Percentiles rank a stretch among this genome's conserved stretches.
phyloP scores from a whole-genome alignment of 2,329 filamentous ascomycete species.

The Cordyceps fumosorosea region DNA sequence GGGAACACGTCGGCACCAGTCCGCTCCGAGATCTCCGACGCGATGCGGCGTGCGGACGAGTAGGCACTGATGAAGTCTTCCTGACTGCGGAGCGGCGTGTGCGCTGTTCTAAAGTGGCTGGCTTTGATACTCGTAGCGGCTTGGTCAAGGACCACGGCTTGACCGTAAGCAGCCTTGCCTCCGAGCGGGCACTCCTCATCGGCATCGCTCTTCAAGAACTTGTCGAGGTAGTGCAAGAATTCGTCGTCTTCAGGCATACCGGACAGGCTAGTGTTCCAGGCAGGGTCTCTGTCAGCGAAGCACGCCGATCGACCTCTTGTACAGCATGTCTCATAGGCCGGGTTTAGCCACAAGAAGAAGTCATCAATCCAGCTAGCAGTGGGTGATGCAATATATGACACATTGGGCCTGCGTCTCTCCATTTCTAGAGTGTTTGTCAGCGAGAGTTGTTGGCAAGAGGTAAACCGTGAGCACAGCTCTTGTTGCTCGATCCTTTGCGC shows the following conservation, averaged over 20 bases:
- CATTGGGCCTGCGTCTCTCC: slow-evolving; percentile 80
- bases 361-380: slow-evolving; percentile 97
- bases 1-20: slow-evolving; percentile 84
- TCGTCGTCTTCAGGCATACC: slow-evolving; percentile 94
- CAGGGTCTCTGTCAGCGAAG: slow-evolving; percentile 68
- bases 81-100: slow-evolving; percentile 81
- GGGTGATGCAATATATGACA: slow-evolving; percentile 82
- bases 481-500: slow-evolving; percentile 72
- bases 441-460: slow-evolving; percentile 76
- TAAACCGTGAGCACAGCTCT: slow-evolving; percentile 84
- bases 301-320: slow-evolving; percentile 65
- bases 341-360: slow-evolving; percentile 95
- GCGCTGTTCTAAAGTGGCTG: slow-evolving; percentile 86
- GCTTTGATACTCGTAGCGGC: slow-evolving; percentile 63
- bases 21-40: slow-evolving; percentile 61
- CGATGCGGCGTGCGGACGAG: slow-evolving; percentile 80
- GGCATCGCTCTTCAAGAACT: slow-evolving; percentile 76
- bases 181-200: slow-evolving; percentile 80
- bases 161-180: slow-evolving; percentile 79
- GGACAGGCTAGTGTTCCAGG: slow-evolving; percentile 81
- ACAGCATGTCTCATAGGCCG: slow-evolving; percentile 65
- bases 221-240: slow-evolving; percentile 77
- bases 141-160: slow-evolving; percentile 72
- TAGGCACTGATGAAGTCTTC: slow-evolving; percentile 91
- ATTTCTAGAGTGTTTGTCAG: slow-evolving; percentile 87